Evolutionary conservation across 257 asterid genomes (phyloP).

Genomic region (Solanum ahanhuiri): DNA sequence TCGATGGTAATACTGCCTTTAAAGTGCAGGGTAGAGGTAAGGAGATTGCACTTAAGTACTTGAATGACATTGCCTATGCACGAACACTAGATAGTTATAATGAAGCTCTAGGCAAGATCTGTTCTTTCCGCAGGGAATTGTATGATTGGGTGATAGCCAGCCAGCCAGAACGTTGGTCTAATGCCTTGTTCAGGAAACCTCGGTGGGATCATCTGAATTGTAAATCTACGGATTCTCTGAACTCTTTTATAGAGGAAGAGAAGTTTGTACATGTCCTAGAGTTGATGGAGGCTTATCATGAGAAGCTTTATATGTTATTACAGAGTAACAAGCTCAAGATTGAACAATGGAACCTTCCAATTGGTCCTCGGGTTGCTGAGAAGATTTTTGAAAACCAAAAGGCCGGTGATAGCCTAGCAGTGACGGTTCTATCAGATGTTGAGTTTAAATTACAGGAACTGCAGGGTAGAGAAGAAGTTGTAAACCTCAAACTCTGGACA

Average conservation of each 20-base stretch:
- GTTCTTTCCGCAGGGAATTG: not conserved
- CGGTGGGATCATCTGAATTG: conserved; percentile 9
- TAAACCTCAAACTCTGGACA: not conserved
- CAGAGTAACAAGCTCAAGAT: not conserved
- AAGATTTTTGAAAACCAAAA: not conserved
- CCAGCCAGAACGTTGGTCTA: conserved; percentile 6
- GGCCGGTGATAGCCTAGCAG: not conserved
- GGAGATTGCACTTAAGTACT: not conserved
- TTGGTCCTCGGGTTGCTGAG: not conserved
- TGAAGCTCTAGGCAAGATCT: not conserved
- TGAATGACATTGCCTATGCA: conserved; percentile 5
- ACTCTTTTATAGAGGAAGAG: conserved; percentile 7
- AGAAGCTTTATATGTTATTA: conserved; percentile 1
- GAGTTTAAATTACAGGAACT: not conserved
- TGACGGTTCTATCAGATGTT: not conserved
- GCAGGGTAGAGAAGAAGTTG: not conserved
- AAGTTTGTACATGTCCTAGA: not conserved
- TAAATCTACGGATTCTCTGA: conserved; percentile 6
- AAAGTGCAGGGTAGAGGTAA: not conserved
- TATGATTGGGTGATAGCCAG: not conserved
- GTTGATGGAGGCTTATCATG: conserved; percentile 8
- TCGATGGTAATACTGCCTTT: not conserved
- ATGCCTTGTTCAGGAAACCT: conserved; percentile 3
- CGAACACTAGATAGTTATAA: not conserved
- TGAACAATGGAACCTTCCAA: not conserved